Conservation (phyloP, 345 rosid genomes). For the Hibiscus trionum region DNA sequence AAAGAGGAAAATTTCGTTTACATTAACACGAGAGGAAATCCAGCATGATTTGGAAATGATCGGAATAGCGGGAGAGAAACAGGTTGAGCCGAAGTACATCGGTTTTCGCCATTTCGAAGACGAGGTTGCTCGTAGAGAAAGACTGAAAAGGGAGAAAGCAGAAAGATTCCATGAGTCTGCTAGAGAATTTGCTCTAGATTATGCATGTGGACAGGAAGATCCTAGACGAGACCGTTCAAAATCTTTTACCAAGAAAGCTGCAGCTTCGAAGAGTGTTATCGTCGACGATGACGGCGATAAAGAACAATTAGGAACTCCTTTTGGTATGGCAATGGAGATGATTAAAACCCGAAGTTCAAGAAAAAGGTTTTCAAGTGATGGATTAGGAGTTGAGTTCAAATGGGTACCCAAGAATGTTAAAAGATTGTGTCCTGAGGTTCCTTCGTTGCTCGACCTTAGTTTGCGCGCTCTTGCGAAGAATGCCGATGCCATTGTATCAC, state of each 20-base stretch:
- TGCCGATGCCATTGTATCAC: slow-evolving; percentile 28
- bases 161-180: slow-evolving; percentile 9
- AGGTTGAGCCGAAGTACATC: not conserved
- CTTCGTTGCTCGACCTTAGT: slow-evolving; percentile 29
- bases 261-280: not conserved
- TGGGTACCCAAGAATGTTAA: slow-evolving; percentile 15
- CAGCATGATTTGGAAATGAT: not conserved
- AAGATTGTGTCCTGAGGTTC: slow-evolving; percentile 7
- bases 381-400: not conserved
- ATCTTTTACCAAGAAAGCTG: not conserved
- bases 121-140: not conserved
- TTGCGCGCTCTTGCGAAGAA: slow-evolving; percentile 27
- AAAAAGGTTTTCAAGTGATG: slow-evolving; percentile 2
- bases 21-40: not conserved
- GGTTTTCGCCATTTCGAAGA: not conserved
- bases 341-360: slow-evolving; percentile 20
- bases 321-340: slow-evolving; percentile 21
- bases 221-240: not conserved
- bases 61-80: not conserved
- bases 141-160: not conserved
- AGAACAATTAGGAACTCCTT: slow-evolving; percentile 14
- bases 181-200: not conserved
- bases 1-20: slow-evolving; percentile 10
- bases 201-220: slow-evolving; percentile 7
- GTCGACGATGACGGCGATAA: not conserved